Evolutionary conservation across 495 filamentous ascomycete species (phyloP).

Genomic region (Trypethelium eluteriae): DNA sequence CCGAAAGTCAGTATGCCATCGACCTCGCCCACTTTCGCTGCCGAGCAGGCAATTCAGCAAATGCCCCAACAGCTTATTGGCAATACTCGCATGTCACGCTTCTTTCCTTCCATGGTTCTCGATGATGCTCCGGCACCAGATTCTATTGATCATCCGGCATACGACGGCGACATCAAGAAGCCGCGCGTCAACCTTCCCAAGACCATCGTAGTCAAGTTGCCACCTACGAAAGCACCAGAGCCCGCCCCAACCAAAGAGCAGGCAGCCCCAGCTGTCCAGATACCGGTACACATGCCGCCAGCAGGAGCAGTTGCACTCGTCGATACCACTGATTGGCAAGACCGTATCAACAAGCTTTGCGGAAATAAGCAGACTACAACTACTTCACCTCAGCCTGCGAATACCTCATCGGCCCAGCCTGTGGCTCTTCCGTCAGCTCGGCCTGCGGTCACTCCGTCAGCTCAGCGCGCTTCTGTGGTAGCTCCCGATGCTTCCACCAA

Average conservation of each 20-base stretch:
- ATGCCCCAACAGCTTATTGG: constrained; percentile 10
- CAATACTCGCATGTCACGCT: neutral
- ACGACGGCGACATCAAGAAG: constrained; percentile 24
- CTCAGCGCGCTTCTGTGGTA: constrained; percentile 20
- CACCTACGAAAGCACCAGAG: constrained; percentile 23
- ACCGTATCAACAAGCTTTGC: constrained; percentile 27
- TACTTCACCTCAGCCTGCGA: constrained; percentile 19
- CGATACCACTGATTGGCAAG: constrained; percentile 22
- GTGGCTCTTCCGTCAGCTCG: too few species aligned
- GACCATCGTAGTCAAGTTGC: constrained; percentile 31
- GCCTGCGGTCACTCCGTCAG: neutral
- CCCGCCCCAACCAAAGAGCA: constrained; percentile 14
- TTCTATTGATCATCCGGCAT: constrained; percentile 29
- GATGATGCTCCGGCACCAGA: constrained; percentile 32
- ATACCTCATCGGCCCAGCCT: too few species aligned
- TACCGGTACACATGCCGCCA: constrained; percentile 10
- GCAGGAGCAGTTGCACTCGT: constrained; percentile 22
- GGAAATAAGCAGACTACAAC: constrained; percentile 25
- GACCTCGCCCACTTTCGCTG: neutral
- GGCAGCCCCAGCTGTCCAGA: constrained; percentile 13
- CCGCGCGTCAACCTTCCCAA: constrained; percentile 35
- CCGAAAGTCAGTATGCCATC: constrained; percentile 17
- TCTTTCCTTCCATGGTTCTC: constrained; percentile 1
- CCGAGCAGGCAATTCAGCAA: constrained; percentile 5
- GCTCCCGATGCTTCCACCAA: constrained; percentile 18